phyloP scores from a whole-genome alignment of 2,329 filamentous ascomycete species.

The Beauveria caledonica region DNA sequence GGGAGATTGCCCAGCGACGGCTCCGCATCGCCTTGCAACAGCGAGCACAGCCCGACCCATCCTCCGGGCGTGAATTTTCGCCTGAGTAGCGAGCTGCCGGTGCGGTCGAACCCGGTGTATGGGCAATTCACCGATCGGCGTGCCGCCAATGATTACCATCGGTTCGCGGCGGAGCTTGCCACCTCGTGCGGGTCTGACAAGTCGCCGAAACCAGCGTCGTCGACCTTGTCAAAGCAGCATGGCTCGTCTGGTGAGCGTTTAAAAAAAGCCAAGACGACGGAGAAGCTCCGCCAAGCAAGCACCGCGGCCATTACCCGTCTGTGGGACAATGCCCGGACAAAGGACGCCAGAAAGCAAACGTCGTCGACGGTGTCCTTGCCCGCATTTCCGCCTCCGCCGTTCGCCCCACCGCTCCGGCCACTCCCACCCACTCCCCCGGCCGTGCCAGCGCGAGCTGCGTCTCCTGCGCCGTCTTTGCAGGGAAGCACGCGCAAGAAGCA shows the following conservation, averaged over 20 bases:
- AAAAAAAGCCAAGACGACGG: background rate
- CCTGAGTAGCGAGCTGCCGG: background rate
- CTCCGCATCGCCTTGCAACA: background rate
- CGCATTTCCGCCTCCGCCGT: constrained; percentile 4
- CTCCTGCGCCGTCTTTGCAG: background rate
- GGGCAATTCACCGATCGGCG: constrained; percentile 24
- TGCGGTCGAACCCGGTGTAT: constrained; percentile 15
- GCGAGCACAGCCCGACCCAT: background rate
- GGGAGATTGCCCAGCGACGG: background rate
- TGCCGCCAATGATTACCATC: constrained; percentile 28
- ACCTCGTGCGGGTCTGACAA: background rate
- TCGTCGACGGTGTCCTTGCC: background rate
- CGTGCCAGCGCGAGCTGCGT: constrained; percentile 19
- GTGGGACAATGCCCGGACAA: background rate
- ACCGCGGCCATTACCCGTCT: constrained; percentile 3
- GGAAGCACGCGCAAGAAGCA: constrained; percentile 1
- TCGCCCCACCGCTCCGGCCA: constrained; percentile 9
- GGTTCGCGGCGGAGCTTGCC: constrained; percentile 25
- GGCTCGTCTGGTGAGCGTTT: background rate
- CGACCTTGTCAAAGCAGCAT: background rate
- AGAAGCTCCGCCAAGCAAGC: background rate
- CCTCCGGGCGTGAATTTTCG: background rate
- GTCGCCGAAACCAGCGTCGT: background rate
- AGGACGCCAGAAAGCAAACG: background rate
- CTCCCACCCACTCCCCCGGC: constrained; percentile 17